These are phyloP conservation scores for Neonectria ditissima DNA, from an alignment of 2,329 filamentous ascomycete species.

Conservation along the genomic window DNA sequence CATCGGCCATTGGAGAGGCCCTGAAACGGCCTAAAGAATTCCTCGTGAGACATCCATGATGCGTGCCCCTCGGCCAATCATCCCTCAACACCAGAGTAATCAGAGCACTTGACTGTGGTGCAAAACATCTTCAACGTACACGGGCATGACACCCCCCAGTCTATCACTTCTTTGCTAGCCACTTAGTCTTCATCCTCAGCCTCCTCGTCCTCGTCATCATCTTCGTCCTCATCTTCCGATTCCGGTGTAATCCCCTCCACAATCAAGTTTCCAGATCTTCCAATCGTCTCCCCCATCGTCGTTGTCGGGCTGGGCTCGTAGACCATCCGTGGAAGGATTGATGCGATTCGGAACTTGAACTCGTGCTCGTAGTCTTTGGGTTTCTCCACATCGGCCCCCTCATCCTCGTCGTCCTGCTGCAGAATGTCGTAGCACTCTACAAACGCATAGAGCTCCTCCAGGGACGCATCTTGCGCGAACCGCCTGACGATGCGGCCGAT, in stretches of 20 bases:
- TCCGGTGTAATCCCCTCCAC: conserved; percentile 72
- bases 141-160: conserved; percentile 10
- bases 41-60: conserved; percentile 13
- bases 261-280: conserved; percentile 87
- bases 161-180: conserved; percentile 24
- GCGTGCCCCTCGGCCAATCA: conserved; percentile 9
- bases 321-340: conserved; percentile 85
- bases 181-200: conserved; percentile 37
- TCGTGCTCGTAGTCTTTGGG: conserved; percentile 81
- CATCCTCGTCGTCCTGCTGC: conserved; percentile 51
- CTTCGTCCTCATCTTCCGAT: conserved; percentile 49
- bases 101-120: conserved; percentile 31
- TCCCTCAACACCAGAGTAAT: conserved; percentile 9
- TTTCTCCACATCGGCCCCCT: conserved; percentile 48
- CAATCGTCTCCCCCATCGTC: conserved; percentile 79
- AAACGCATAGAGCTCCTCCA: conserved; percentile 96
- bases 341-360: conserved; percentile 88
- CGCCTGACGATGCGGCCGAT: conserved; percentile 81
- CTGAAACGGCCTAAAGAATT: background rate
- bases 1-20: conserved; percentile 6
- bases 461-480: conserved; percentile 74
- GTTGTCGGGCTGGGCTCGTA: conserved; percentile 76
- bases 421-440: conserved; percentile 88
- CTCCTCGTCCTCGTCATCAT: conserved; percentile 42
- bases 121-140: conserved; percentile 25